Base-by-base conservation (phyloP, 140 eudicot species). In the Erigeron philadelphicus region DNA sequence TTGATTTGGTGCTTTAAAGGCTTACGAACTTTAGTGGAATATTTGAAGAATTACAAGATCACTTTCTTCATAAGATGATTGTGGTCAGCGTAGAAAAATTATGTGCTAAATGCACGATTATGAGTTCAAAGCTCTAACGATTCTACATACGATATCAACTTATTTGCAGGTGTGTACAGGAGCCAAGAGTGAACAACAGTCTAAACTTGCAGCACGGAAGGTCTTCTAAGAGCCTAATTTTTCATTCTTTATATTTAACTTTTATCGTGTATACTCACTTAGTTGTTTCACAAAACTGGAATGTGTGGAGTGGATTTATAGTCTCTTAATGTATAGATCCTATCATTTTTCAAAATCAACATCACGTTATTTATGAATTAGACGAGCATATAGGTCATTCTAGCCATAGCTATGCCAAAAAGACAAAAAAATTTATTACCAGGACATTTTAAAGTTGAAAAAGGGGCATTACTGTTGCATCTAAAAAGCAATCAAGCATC, bases 171-270 rank as follows among this genome's bases (percentile, higher is more conserved):
- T 88, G 15, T 85, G 93, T 71, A 88, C 95, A 3, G 95, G 95
- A 74, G 95, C 95, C 41, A 88, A 88, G 82, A 88, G 92, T 77
- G 96, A 85, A 71, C 84, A 85, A 13, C 87, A 83, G 65, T 88
- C 96, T 17, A 88, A 81, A 67, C 43, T 88, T 70, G 96, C 96
- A 1, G 92, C 96, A 38, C 77, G 96, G 49, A 88, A 88, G 92
- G 96, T 88, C 9, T 23, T 31, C 41, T 12, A 38, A 65, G 31
- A 53, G 7, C 67, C 8, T 61, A 46, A 21, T 9, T 45, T 9
- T 23, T 70, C 40, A n/a, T 10, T 50, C 9, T 45, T 16, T 16
- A 64, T 44, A 43, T 17, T 1, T 18, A 3, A 38, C 4, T 3
- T 64, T 11, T 42, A 9, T 17, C 53, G 15, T 15, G 6, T 63